Evolutionary conservation across 495 filamentous ascomycete genomes (phyloP), one percentile per base, ranked within the genome.

Genomic region (Penicillium cosmopolitanum): DNA sequence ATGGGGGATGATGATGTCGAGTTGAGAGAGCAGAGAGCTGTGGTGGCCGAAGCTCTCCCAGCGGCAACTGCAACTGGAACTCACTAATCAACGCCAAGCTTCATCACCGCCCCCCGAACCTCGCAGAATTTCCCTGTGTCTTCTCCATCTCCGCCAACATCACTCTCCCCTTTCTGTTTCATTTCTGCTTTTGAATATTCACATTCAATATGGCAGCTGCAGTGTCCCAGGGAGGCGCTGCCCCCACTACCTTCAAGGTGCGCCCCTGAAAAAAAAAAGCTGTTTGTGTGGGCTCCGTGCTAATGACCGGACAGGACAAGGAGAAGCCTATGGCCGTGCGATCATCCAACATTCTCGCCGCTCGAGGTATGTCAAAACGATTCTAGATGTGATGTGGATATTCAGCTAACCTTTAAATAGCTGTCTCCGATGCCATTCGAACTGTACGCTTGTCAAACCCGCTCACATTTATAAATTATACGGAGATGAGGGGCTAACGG

Each of bases 241-340:
- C 80, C 70, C 90, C 88, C 77, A 85, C 83, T 78, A 82, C 91
- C 60, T 97, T 96, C 82, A 90, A 89, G 77, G 92, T 94, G 82
- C 54, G 77, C 65, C 21, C 11, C 56, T 53, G 55, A 57, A 61
- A 63, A 66, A 64, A 61, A 64, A 66, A 63, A 59, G 57, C 59
- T 62, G 64, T 68, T 58, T 58, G 60, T 72, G 73, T 75, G 73
- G 64, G 64, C 64, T 59, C 59, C 64, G 66, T 70, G 68, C 82
- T 89, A 72, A 89, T 71, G 47, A 53, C 57, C 58, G 58, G 69
- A 57, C 71, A 96, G 91, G 91, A 96, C 77, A 98, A 97, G 85
- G 94, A 96, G 82, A 98, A 98, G 90, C 95, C 95, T 59, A 85
- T 91, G 82, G 96, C 95, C 53, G 95, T 98, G 63, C 90, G 95